phyloP scores from a whole-genome alignment of 1,139 yeast species.

The Pichia sp. region DNA sequence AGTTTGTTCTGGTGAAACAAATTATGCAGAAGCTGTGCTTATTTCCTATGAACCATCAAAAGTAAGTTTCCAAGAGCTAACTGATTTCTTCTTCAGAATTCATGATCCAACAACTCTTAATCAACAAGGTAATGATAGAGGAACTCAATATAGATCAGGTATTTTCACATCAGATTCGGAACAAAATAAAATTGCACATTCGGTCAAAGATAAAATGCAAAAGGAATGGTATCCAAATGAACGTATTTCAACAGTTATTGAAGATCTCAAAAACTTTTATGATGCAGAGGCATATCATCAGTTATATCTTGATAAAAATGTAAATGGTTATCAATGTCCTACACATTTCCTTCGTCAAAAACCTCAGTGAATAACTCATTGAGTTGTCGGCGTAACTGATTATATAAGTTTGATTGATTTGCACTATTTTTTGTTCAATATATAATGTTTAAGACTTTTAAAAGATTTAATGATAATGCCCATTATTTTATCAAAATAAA shows the following conservation, averaged over 20 bases:
- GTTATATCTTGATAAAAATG: constrained; percentile 67
- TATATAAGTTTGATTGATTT: too few relatives aligned
- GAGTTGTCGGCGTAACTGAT: too few relatives aligned
- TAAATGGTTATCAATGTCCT: constrained; percentile 83
- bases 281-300: constrained; percentile 96
- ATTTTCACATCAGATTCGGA: constrained; percentile 56
- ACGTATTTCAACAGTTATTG: constrained; percentile 59
- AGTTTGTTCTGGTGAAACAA: constrained; percentile 71
- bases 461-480: too few relatives aligned
- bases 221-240: constrained; percentile 44
- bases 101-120: constrained; percentile 70
- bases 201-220: constrained; percentile 35
- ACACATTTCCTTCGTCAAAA: constrained; percentile 59
- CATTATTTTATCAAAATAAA: too few relatives aligned
- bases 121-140: constrained; percentile 75
- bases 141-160: constrained; percentile 81
- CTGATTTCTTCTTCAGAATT: constrained; percentile 82
- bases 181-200: constrained; percentile 39
- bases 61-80: constrained; percentile 52
- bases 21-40: constrained; percentile 73
- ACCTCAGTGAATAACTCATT: too few relatives aligned
- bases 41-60: constrained; percentile 69
- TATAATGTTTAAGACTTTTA: too few relatives aligned
- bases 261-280: constrained; percentile 63
- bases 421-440: too few relatives aligned